phyloP scores from a whole-genome alignment of 768 basidiomycete genomes.

The Trametes gibbosa region DNA sequence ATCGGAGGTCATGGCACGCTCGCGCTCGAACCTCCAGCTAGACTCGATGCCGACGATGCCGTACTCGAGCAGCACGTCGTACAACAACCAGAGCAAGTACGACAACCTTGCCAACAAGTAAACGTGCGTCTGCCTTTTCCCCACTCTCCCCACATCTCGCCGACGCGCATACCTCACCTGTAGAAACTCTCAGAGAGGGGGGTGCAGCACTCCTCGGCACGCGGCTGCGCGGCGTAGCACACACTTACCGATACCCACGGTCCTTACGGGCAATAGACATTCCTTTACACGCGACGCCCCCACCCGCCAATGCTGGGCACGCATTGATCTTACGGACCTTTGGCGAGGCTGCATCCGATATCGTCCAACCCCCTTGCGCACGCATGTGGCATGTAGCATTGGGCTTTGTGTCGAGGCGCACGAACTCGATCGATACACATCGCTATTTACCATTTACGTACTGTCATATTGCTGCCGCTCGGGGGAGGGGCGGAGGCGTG shows the following conservation, averaged over 20 bases:
- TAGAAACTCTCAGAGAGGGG: background rate
- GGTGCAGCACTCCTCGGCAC: background rate
- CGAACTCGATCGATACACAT: too few species aligned
- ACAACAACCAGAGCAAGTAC: constrained; percentile 20
- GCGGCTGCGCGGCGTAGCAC: constrained; percentile 11
- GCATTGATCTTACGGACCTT: too few species aligned
- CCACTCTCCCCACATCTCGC: too few species aligned
- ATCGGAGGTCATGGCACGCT: constrained; percentile 53
- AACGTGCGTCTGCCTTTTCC: background rate
- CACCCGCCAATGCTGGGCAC: too few species aligned
- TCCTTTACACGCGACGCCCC: constrained; percentile 5
- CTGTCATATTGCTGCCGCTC: too few species aligned
- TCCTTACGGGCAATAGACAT: constrained; percentile 18
- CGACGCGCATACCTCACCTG: background rate
- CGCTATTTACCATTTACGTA: too few species aligned
- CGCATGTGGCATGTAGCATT: too few species aligned
- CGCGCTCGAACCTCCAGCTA: constrained; percentile 50
- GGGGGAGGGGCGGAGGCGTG: too few species aligned
- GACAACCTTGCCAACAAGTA: constrained; percentile 15
- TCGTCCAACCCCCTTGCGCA: too few species aligned
- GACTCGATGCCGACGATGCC: constrained; percentile 32
- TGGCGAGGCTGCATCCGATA: too few species aligned
- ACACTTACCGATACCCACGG: constrained; percentile 17
- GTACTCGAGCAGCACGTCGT: constrained; percentile 25
- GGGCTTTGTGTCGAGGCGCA: too few species aligned